Evolutionary conservation across 208 protist species (phyloP).

Genomic region (Leishmania gerbilli): DNA sequence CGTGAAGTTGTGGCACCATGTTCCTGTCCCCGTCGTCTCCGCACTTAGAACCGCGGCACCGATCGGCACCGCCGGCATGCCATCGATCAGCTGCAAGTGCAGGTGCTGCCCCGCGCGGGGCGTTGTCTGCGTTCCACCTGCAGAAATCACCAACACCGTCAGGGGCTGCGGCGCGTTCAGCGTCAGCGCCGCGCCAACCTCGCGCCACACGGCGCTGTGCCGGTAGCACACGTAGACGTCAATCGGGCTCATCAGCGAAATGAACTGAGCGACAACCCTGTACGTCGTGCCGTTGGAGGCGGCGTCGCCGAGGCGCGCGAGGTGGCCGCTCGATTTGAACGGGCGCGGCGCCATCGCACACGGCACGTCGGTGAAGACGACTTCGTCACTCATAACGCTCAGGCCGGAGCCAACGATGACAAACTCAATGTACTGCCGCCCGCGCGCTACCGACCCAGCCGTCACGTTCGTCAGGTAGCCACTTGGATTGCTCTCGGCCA

Average conservation of each 20-base stretch:
- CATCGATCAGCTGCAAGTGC: slow-evolving; percentile 45
- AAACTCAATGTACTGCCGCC: slow-evolving; percentile 82
- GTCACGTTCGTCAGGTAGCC: slow-evolving; percentile 66
- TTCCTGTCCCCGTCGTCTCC: slow-evolving; percentile 33
- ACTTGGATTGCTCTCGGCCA: slow-evolving; percentile 63
- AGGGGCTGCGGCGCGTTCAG: slow-evolving; percentile 38
- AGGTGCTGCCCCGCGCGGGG: slow-evolving; percentile 83
- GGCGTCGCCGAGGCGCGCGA: slow-evolving; percentile 44
- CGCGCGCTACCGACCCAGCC: slow-evolving; percentile 14
- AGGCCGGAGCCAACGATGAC: slow-evolving; percentile 61
- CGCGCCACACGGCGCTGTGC: slow-evolving; percentile 52
- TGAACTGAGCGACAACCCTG: slow-evolving; percentile 76
- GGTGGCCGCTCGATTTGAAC: slow-evolving; percentile 36
- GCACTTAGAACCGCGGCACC: slow-evolving; percentile 51
- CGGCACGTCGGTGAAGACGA: slow-evolving; percentile 72
- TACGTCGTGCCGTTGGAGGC: slow-evolving; percentile 41
- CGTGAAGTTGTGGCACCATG: slow-evolving; percentile 93
- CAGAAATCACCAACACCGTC: slow-evolving; percentile 35
- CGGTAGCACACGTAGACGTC: slow-evolving; percentile 72
- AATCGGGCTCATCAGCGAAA: slow-evolving; percentile 12
- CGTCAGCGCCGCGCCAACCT: slow-evolving; percentile 55
- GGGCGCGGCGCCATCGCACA: slow-evolving; percentile 41
- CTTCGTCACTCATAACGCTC: slow-evolving; percentile 35
- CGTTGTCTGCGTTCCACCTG: slow-evolving; percentile 18
- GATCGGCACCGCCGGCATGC: slow-evolving; percentile 3